These are phyloP conservation scores for Allium fistulosum DNA, from an alignment of 106 monocot species.

Conservation along the genomic window DNA sequence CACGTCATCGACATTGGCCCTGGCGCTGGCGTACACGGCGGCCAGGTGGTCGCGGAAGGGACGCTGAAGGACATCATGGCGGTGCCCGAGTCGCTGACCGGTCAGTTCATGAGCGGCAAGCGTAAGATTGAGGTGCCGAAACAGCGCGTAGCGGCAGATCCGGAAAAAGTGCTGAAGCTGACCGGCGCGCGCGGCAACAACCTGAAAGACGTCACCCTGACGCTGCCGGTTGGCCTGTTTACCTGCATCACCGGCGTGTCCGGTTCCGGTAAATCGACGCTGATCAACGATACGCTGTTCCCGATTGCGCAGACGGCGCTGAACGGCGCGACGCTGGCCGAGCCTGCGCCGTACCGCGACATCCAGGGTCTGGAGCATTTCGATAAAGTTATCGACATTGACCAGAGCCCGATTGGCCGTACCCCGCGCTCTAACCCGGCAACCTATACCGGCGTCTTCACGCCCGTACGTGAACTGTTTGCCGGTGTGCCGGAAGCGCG, in stretches of 20 bases:
- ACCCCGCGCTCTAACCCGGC: background rate
- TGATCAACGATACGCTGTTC: background rate
- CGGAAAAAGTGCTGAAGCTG: background rate
- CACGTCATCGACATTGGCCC: background rate
- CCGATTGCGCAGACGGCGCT: too few relatives aligned
- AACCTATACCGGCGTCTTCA: background rate
- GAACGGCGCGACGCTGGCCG: too few relatives aligned
- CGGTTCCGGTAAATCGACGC: slow-evolving; percentile 1
- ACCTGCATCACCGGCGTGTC: slow-evolving; percentile 3
- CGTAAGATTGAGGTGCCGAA: too few relatives aligned
- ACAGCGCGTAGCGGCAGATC: background rate
- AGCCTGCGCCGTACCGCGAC: too few relatives aligned
- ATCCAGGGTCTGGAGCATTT: too few relatives aligned
- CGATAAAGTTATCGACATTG: background rate
- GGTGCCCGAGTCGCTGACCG: background rate
- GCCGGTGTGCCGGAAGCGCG: too few relatives aligned
- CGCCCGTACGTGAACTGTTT: background rate
- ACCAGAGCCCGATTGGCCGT: background rate
- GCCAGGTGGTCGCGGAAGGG: background rate
- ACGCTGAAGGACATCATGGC: background rate
- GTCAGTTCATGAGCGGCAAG: background rate
- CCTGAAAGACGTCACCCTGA: background rate
- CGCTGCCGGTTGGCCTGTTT: background rate
- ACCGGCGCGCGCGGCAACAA: background rate
- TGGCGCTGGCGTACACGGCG: background rate